These are phyloP conservation scores for Carallia pectinifolia DNA, from an alignment of 345 rosid species.

Conservation along the genomic window DNA sequence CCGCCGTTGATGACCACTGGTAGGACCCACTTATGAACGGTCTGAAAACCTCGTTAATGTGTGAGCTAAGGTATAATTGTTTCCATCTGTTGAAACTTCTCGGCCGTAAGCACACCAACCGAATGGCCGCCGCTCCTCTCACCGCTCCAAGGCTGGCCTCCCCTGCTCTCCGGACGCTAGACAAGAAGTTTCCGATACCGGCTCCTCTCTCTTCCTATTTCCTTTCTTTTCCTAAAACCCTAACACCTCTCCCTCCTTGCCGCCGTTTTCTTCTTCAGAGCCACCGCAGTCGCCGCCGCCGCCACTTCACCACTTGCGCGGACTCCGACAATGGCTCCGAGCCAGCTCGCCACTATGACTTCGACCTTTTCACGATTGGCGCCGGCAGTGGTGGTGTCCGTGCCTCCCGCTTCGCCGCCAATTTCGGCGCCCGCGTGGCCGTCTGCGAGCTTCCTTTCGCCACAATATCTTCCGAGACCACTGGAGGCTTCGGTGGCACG, in stretches of 20 bases:
- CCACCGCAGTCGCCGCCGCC: conserved; percentile 20
- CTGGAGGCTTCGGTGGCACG: conserved; percentile 99
- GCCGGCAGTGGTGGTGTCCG: conserved; percentile 98
- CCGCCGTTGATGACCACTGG: too few species aligned
- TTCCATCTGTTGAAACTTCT: too few species aligned
- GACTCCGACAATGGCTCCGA: conserved; percentile 63
- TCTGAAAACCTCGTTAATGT: too few species aligned
- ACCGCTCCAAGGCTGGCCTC: conserved; percentile 66
- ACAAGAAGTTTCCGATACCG: conserved; percentile 37
- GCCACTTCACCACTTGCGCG: conserved; percentile 52
- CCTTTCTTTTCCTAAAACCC: conserved; percentile 37
- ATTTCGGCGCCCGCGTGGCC: conserved; percentile 86
- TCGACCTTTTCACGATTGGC: conserved; percentile 93
- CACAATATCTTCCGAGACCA: conserved; percentile 80
- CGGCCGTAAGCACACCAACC: not conserved
- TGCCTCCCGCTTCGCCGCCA: conserved; percentile 86
- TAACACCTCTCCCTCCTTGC: conserved; percentile 21
- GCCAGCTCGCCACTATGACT: conserved; percentile 56
- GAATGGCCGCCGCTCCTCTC: conserved; percentile 42
- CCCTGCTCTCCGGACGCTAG: conserved; percentile 46
- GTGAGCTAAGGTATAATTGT: too few species aligned
- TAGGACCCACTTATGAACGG: too few species aligned
- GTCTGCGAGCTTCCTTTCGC: conserved; percentile 94
- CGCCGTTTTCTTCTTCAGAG: conserved; percentile 21
- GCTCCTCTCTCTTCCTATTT: conserved; percentile 24